These are phyloP conservation scores for Fusarium sp. DNA, from an alignment of 2,329 filamentous ascomycete genomes.

Conservation along the genomic window DNA sequence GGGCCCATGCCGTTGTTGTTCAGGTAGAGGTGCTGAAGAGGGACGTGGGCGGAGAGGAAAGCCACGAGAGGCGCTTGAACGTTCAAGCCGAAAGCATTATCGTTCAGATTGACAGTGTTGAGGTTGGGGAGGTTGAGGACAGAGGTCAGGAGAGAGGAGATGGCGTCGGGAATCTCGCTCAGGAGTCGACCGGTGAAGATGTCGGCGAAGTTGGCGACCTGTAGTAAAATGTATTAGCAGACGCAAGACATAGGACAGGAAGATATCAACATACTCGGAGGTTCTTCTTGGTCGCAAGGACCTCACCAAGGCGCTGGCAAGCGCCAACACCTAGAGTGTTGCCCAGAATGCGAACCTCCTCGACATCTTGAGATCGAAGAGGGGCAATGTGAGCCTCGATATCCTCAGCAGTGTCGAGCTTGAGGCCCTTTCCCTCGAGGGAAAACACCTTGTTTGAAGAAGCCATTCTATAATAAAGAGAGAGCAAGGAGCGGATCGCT, in stretches of 20 bases:
- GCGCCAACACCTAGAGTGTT: conserved; percentile 94
- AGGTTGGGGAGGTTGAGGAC: conserved; percentile 88
- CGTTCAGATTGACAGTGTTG: conserved; percentile 92
- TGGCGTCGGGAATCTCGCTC: conserved; percentile 90
- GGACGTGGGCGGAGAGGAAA: conserved; percentile 88
- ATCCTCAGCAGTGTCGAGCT: conserved; percentile 89
- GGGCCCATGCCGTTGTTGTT: conserved; percentile 99
- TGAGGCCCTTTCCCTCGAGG: conserved; percentile 89
- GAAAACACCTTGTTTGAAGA: conserved; percentile 76
- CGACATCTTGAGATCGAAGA: conserved; percentile 79
- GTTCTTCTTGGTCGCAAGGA: conserved; percentile 85
- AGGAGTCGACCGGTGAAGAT: conserved; percentile 97
- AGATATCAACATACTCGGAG: conserved; percentile 68
- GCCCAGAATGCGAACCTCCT: conserved; percentile 86
- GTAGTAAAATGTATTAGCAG: conserved; percentile 15
- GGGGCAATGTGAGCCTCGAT: conserved; percentile 84
- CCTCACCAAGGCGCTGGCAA: conserved; percentile 84
- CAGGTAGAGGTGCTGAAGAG: conserved; percentile 91
- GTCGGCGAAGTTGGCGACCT: conserved; percentile 90
- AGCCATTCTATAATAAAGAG: conserved; percentile 45
- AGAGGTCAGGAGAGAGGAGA: conserved; percentile 85
- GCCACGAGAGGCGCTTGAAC: conserved; percentile 92
- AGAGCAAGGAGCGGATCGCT: conserved; percentile 4
- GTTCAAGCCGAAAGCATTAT: conserved; percentile 98
- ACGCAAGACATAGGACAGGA: not conserved